These are phyloP conservation scores for Venturia nashicola DNA, from an alignment of 2,329 filamentous ascomycete species.

Conservation along the genomic window DNA sequence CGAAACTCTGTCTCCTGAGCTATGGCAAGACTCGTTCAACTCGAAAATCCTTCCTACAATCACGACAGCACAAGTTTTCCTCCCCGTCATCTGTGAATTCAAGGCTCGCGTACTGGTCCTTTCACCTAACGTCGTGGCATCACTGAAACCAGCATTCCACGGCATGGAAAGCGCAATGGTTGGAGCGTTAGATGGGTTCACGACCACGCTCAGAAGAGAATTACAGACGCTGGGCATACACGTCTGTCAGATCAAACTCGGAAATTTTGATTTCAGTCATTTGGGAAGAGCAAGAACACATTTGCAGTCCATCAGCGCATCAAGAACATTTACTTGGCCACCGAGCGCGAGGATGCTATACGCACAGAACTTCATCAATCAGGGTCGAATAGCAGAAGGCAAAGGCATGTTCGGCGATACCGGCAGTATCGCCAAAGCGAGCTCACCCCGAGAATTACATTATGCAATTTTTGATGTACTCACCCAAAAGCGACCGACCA, in stretches of 20 bases:
- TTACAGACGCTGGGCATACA: conserved; percentile 62
- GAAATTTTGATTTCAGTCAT: conserved; percentile 73
- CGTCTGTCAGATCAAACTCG: conserved; percentile 79
- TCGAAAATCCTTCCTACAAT: conserved; percentile 85
- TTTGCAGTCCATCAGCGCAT: conserved; percentile 13
- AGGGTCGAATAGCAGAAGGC: conserved; percentile 27
- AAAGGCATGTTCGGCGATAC: conserved; percentile 38
- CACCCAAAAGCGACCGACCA: conserved; percentile 45
- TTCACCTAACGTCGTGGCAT: conserved; percentile 69
- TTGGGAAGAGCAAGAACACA: conserved; percentile 30
- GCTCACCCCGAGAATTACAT: conserved; percentile 61
- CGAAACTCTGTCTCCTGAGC: conserved; percentile 70
- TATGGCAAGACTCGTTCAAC: conserved; percentile 83
- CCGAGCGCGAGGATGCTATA: conserved; percentile 22
- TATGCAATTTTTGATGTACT: conserved; percentile 85
- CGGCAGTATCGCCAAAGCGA: conserved; percentile 7
- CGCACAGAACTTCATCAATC: conserved; percentile 25
- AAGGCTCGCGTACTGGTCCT: conserved; percentile 60
- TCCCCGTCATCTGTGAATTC: conserved; percentile 43
- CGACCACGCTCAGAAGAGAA: conserved; percentile 67
- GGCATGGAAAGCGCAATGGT: conserved; percentile 78
- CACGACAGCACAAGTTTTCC: conserved; percentile 74
- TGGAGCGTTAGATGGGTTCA: conserved; percentile 76
- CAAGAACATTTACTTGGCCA: conserved; percentile 27
- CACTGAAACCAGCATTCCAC: conserved; percentile 67